A percentile compares a stretch with the other conserved stretches of the same genome.
These are phyloP conservation scores for Platanthera guangdongensis DNA, from an alignment of 106 monocot species.

Conservation along the genomic window DNA sequence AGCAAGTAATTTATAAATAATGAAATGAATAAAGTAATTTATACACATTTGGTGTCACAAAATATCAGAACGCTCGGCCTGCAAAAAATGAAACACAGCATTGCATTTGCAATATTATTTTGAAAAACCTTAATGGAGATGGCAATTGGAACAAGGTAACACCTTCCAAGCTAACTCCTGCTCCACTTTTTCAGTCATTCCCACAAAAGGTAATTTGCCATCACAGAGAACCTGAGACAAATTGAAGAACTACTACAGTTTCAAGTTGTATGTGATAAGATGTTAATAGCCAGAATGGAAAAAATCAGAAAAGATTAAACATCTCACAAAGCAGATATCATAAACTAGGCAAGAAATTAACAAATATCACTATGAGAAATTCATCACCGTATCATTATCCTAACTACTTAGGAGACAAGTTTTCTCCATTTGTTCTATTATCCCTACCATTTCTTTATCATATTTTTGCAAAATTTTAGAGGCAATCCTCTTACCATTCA, in stretches of 20 bases:
- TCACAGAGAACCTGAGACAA: too few relatives aligned
- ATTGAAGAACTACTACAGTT: not conserved
- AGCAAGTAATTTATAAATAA: too few relatives aligned
- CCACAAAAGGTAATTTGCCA: slow-evolving; percentile 78
- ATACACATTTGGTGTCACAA: slow-evolving; percentile 67
- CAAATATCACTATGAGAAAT: not conserved
- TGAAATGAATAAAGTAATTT: slow-evolving; percentile 94
- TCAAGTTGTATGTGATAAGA: not conserved
- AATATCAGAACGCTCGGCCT: slow-evolving; percentile 89
- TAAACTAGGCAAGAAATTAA: slow-evolving; percentile 5
- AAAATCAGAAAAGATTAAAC: not conserved
- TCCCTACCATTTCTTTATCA: too few relatives aligned
- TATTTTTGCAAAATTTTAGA: too few relatives aligned
- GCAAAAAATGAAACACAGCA: slow-evolving; percentile 1
- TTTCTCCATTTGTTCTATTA: too few relatives aligned
- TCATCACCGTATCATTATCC: not conserved
- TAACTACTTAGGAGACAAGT: not conserved
- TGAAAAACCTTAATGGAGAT: not conserved
- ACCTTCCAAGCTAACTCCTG: slow-evolving; percentile 95
- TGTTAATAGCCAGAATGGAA: not conserved
- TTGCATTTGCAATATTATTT: not conserved
- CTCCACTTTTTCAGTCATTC: slow-evolving; percentile 82
- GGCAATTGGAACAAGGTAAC: not conserved
- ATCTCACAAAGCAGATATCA: not conserved
- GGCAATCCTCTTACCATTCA: too few relatives aligned